A percentile compares a stretch with the other conserved stretches of the same genome.
phyloP scores from a whole-genome alignment of 1,284 basidiomycete genomes.

The Tilletia walkeri region DNA sequence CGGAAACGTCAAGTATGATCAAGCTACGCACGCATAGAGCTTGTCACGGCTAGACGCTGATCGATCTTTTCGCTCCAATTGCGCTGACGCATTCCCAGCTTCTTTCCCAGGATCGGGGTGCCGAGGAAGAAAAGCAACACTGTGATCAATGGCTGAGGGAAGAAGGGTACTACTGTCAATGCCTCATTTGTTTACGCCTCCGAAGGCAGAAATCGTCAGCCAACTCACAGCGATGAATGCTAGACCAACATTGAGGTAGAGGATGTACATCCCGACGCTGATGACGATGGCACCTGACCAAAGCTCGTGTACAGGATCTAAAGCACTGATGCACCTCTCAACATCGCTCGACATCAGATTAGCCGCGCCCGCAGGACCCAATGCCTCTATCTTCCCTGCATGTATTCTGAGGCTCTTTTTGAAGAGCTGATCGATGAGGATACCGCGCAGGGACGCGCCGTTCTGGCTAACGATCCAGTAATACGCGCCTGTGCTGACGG shows the following conservation, averaged over 20 bases:
- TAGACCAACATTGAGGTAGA: conserved; percentile 37
- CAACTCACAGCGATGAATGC: conserved; percentile 34
- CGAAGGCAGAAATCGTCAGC: too few relatives aligned
- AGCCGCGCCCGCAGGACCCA: conserved; percentile 40
- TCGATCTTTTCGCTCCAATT: conserved; percentile 41
- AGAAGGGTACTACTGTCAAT: too few relatives aligned
- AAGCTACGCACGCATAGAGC: not conserved
- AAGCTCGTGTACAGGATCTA: conserved; percentile 34
- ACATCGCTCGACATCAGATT: conserved; percentile 50
- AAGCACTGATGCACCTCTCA: conserved; percentile 38
- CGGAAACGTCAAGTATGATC: too few relatives aligned
- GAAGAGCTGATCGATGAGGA: conserved; percentile 42
- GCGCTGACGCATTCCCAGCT: conserved; percentile 31
- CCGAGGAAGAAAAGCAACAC: conserved; percentile 32
- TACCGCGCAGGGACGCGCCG: conserved; percentile 38
- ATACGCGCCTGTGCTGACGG: conserved; percentile 37
- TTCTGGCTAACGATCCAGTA: conserved; percentile 34
- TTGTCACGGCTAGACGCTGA: conserved; percentile 38
- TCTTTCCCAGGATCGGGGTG: conserved; percentile 28
- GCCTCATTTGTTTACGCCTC: too few relatives aligned
- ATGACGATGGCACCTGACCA: conserved; percentile 42
- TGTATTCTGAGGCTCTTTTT: conserved; percentile 44
- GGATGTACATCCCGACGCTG: conserved; percentile 38
- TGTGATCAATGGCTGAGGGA: conserved; percentile 29
- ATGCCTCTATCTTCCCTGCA: conserved; percentile 33